phyloP scores from a whole-genome alignment of 1,139 yeast species.

The Protomyces arabidopsidicola region DNA sequence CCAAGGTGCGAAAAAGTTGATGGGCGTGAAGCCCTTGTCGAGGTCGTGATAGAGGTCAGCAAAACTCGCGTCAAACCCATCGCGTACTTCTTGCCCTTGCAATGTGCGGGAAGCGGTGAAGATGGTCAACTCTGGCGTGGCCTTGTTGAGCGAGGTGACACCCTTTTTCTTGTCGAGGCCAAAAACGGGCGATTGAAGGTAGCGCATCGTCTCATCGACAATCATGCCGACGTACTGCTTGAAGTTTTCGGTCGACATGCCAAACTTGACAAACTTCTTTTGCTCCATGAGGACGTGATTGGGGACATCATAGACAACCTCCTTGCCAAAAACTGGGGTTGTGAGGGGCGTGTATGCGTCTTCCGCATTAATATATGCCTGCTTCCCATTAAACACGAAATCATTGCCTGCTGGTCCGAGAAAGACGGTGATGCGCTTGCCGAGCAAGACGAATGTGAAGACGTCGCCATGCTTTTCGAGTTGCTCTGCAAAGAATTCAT shows the following conservation, averaged over 20 bases:
- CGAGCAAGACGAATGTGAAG: conserved; percentile 81
- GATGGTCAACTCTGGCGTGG: conserved; percentile 93
- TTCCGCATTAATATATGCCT: conserved; percentile 88
- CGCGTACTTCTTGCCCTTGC: conserved; percentile 87
- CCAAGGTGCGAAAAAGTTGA: conserved; percentile 91
- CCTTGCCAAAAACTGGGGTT: conserved; percentile 95
- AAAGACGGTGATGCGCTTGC: conserved; percentile 90
- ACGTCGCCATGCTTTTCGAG: conserved; percentile 65
- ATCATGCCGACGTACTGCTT: conserved; percentile 81
- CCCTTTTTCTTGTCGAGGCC: conserved; percentile 46
- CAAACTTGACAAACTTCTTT: conserved; percentile 90
- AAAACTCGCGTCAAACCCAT: conserved; percentile 72
- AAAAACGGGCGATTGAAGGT: conserved; percentile 53
- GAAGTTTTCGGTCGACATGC: conserved; percentile 82
- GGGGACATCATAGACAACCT: conserved; percentile 95
- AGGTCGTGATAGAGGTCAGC: conserved; percentile 84
- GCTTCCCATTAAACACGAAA: conserved; percentile 85
- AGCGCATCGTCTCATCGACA: conserved; percentile 66
- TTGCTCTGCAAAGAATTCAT: conserved; percentile 59
- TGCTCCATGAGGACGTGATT: conserved; percentile 94
- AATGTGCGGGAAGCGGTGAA: conserved; percentile 91
- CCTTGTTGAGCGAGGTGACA: conserved; percentile 63
- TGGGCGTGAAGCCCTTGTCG: conserved; percentile 94
- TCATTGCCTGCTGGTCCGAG: conserved; percentile 98
- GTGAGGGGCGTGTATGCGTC: conserved; percentile 93